Evolutionary conservation across 768 basidiomycete species (phyloP), one percentile per base, ranked within the genome.

Genomic region (Dentipellis sp.): DNA sequence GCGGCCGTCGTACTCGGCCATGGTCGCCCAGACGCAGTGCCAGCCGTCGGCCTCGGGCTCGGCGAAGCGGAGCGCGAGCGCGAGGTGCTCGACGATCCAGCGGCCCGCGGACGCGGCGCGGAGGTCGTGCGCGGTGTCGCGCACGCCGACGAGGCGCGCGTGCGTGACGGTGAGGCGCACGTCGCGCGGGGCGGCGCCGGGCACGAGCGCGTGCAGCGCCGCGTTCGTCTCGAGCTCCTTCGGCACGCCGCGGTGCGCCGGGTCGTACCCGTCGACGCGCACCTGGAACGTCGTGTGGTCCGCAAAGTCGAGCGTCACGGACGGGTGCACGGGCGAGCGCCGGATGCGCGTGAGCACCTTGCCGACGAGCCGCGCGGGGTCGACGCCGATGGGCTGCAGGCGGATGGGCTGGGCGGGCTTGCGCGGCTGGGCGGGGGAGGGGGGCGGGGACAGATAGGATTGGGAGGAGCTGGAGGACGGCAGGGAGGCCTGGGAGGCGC

Each of bases 21-120:
- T 72, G 23, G 74, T 75, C n/a, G 81, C 82, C 81, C 80, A 85
- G 37, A 85, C 75, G 66, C 81, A 83, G 56, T 82, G 80, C 83
- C 83, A 86, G 10, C 68, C 63, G n/a, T 64, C 65, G 40, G 73
- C 68, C 66, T 73, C 76, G 42, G 70, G 65, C 57, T 82, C 82
- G 59, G 81, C 82, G 68, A 84, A 69, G 19, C 79, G 82, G 19
- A 84, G 68, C 9, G 65, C 76, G 19, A 84, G 68, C 9, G 65
- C 76, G 22, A 71, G 67, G 62, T 79, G 77, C 23, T 69, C 67
- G 63, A 79, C 76, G 63, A 75, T 72, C 77, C 77, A 78, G 34
- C 65, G 63, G 50, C 65, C 58, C 52, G 68, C 67, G 36, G 64
- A 59, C 36, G 59, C 54, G 55, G 63, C 59, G 52, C 66, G 72